Evolutionary conservation across 148 eudicot genomes (phyloP), one percentile per base, ranked within the genome.

Genomic region (Camellia sinensis): DNA sequence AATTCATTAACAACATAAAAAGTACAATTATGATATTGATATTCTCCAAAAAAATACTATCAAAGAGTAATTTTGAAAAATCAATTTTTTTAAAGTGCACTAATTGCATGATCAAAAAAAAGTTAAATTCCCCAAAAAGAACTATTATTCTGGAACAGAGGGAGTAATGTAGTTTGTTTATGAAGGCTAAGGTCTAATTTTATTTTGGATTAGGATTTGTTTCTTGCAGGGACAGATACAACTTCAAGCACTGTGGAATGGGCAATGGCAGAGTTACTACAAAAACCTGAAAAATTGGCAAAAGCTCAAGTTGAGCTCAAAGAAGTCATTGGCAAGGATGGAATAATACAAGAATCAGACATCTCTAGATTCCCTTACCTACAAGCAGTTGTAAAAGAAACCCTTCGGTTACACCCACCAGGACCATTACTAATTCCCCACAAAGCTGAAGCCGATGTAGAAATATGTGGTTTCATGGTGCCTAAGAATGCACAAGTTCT

Each of bases 211-310:
- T 40, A 82, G 89, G 87, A 82, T 69, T 63, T 84, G 19, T 84
- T 82, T 48, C 2, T 76, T n/a, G 89, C 84, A 0, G 89, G 87
- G 7, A 80, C 87, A 7, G 85, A 87, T 9, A 84, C 87, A 44
- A 80, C 84, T 0, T 78, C 82, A 0, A 71, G 63, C 41, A 80
- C 84, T 50, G 10, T 84, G 22, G 87, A 87, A 19, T 84, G 89
- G 89, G 82, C 87, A 37, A 84, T 87, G 85, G 52, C 84, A 1
- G 84, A 87, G 15, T 6, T 87, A 43, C 66, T 87, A 12, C 65
- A 79, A 10, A 78, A 78, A 6, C 89, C 87, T 0, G 67, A 76
- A 29, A 52, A 56, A 8, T 57, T 84, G 66, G 17, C 45, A 43
- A 82, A 84, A 29, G 89, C 85, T 18, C 85, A 72, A 59, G 22